phyloP scores from a whole-genome alignment of 139 green algal genomes.

The Coelastrella sp. region DNA sequence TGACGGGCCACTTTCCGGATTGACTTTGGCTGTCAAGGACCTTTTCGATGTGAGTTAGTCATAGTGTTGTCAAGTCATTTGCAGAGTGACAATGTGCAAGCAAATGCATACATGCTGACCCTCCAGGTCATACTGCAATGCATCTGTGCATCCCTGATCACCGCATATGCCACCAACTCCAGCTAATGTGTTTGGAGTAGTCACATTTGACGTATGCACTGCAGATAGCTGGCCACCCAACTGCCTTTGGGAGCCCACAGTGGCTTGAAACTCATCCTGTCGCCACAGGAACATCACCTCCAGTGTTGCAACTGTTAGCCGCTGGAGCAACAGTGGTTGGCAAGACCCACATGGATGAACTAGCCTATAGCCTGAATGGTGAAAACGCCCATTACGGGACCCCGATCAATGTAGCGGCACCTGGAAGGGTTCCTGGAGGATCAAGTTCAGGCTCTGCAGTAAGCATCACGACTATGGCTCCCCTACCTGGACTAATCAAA shows the following conservation, averaged over 20 bases:
- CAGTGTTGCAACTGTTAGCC: slow-evolving; percentile 79
- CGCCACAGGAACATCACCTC: slow-evolving; percentile 64
- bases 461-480: too few relatives aligned
- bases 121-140: too few relatives aligned
- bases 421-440: slow-evolving; percentile 86
- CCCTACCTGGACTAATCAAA: background rate
- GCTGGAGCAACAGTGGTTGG: slow-evolving; percentile 74
- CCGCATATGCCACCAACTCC: too few relatives aligned
- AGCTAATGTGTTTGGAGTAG: too few relatives aligned
- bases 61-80: too few relatives aligned
- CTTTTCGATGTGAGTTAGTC: slow-evolving; percentile 63
- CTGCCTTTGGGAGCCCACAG: slow-evolving; percentile 82
- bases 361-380: slow-evolving; percentile 82
- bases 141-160: too few relatives aligned
- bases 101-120: too few relatives aligned
- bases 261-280: slow-evolving; percentile 81
- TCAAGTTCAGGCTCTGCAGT: slow-evolving; percentile 93
- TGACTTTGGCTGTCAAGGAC: slow-evolving; percentile 74
- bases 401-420: slow-evolving; percentile 86
- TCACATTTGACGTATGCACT: too few relatives aligned
- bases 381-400: slow-evolving; percentile 94
- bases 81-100: too few relatives aligned
- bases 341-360: slow-evolving; percentile 95
- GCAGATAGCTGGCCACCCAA: slow-evolving; percentile 73
- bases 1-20: slow-evolving; percentile 53